These are phyloP conservation scores for Podila minutissima DNA, from an alignment of 192 early-diverging fungal species.

Conservation along the genomic window DNA sequence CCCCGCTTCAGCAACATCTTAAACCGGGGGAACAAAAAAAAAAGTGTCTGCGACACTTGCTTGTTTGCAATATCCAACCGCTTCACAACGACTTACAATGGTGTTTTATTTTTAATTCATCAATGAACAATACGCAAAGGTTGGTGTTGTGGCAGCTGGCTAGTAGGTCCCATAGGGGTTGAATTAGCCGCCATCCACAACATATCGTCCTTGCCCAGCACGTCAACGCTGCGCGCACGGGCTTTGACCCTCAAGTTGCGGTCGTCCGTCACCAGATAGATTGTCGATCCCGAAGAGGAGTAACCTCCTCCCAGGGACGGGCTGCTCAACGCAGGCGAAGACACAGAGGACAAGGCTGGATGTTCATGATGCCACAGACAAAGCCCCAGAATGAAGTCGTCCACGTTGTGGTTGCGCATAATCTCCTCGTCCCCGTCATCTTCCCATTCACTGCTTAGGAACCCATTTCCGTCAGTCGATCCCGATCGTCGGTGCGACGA, in stretches of 20 bases:
- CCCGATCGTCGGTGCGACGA: slow-evolving; percentile 7
- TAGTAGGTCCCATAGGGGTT: background rate
- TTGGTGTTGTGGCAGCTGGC: background rate
- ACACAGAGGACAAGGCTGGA: background rate
- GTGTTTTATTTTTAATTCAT: no score
- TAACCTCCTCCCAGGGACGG: background rate
- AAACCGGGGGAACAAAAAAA: no score
- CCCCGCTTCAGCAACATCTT: no score
- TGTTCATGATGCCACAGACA: slow-evolving; percentile 63
- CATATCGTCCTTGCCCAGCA: slow-evolving; percentile 52
- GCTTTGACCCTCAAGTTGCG: slow-evolving; percentile 69
- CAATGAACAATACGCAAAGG: slow-evolving; percentile 7
- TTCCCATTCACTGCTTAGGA: slow-evolving; percentile 29
- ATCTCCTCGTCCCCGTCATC: slow-evolving; percentile 57
- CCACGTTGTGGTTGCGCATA: slow-evolving; percentile 64
- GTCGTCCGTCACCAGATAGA: slow-evolving; percentile 65
- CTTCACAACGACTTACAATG: no score
- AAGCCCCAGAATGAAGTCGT: slow-evolving; percentile 63
- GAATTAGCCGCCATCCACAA: slow-evolving; percentile 18
- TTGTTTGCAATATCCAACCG: no score
- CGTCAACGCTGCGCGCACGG: slow-evolving; percentile 59
- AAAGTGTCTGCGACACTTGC: no score
- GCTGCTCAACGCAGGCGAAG: background rate
- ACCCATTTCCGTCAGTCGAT: slow-evolving; percentile 13
- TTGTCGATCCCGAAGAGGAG: background rate